phyloP scores from a whole-genome alignment of 179 eudicot genomes.

The Beta lomatogona region DNA sequence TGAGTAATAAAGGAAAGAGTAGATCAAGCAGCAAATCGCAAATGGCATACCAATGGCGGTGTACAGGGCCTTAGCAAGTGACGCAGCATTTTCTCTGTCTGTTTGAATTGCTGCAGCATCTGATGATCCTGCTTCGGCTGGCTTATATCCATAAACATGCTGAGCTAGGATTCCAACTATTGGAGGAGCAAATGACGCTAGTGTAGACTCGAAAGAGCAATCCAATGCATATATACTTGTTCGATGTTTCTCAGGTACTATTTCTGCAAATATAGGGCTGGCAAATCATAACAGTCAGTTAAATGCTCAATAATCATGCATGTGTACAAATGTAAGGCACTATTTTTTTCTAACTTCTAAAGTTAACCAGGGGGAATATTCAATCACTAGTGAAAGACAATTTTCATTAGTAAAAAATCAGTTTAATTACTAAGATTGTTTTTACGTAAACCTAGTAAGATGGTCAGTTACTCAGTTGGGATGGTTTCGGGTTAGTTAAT shows the following conservation, averaged over 20 bases:
- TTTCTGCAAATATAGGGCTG: constrained; percentile 96
- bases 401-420: too few relatives aligned
- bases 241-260: constrained; percentile 79
- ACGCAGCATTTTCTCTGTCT: constrained; percentile 72
- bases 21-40: constrained; percentile 60
- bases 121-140: constrained; percentile 55
- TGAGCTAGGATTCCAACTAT: constrained; percentile 77
- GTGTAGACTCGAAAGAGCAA: constrained; percentile 73
- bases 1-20: constrained; percentile 73
- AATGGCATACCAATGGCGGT: constrained; percentile 70
- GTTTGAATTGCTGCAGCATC: constrained; percentile 47
- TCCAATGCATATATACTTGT: constrained; percentile 92
- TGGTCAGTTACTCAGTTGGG: too few relatives aligned
- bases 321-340: not conserved
- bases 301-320: not conserved
- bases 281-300: constrained; percentile 16
- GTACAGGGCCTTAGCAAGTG: constrained; percentile 85
- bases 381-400: not conserved
- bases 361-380: too few relatives aligned
- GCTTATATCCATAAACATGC: constrained; percentile 67
- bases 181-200: constrained; percentile 87
- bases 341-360: too few relatives aligned
- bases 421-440: too few relatives aligned
- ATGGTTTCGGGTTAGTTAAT: too few relatives aligned
- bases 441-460: too few relatives aligned